Evolutionary conservation across 495 filamentous ascomycete species (phyloP).

Genomic region (Aeminium ludgeri): DNA sequence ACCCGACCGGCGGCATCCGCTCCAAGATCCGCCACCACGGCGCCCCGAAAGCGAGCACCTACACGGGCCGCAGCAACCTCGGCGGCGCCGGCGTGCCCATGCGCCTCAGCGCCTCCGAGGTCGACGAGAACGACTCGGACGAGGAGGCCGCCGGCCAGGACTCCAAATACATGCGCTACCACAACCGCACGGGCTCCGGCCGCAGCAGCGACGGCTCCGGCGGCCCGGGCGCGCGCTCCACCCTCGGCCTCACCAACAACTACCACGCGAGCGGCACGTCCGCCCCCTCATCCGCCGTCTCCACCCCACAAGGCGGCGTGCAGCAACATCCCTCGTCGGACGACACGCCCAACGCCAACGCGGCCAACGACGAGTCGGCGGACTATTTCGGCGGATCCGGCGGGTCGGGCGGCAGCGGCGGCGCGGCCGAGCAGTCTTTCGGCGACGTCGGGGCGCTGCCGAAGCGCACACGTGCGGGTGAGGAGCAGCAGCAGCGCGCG

Average conservation of each 20-base stretch:
- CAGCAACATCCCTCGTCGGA: conserved; percentile 33
- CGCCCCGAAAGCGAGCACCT: conserved; percentile 50
- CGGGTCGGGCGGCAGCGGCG: conserved; percentile 30
- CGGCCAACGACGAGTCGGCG: conserved; percentile 20
- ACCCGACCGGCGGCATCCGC: conserved; percentile 25
- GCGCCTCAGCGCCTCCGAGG: conserved; percentile 81
- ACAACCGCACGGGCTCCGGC: no score
- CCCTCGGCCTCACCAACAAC: no score
- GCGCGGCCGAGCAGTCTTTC: conserved; percentile 40
- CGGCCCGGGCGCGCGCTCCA: no score
- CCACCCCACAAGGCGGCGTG: no score
- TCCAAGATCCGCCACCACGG: conserved; percentile 75
- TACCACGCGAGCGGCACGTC: no score
- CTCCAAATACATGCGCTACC: conserved; percentile 31
- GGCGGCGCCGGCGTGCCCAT: conserved; percentile 63
- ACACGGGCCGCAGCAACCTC: conserved; percentile 50
- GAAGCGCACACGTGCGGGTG: conserved; percentile 19
- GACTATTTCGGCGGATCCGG: conserved; percentile 26
- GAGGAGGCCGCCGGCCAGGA: conserved; percentile 52
- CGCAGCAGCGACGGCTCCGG: no score
- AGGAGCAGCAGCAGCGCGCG: conserved; percentile 31
- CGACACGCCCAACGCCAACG: conserved; percentile 35
- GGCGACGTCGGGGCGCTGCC: conserved; percentile 38
- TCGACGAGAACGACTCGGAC: conserved; percentile 68
- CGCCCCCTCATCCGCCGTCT: no score